Evolutionary conservation across 495 filamentous ascomycete genomes (phyloP).

Genomic region (Penicillium diatomitis): DNA sequence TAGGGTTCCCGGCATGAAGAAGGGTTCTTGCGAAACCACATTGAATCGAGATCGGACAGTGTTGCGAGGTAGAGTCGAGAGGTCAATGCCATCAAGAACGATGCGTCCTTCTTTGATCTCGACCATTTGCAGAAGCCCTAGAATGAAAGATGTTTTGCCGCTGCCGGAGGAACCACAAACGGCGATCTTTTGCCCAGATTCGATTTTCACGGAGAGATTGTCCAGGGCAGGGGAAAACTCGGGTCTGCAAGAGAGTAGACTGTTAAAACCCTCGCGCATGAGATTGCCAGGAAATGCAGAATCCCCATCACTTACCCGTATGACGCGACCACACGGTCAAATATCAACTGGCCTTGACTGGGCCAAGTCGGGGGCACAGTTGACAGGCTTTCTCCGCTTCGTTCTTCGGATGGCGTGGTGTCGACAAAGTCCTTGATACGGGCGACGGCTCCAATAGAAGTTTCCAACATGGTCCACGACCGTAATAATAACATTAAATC

Average conservation of each 20-base stretch:
- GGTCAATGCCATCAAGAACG: slow-evolving; percentile 31
- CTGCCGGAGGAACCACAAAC: slow-evolving; percentile 31
- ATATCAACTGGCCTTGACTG: not conserved
- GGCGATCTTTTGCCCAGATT: slow-evolving; percentile 20
- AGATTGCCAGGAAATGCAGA: too few relatives aligned
- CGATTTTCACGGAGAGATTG: slow-evolving; percentile 15
- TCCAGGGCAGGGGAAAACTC: slow-evolving; percentile 4
- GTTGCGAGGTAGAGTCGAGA: slow-evolving; percentile 24
- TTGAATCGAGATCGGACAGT: slow-evolving; percentile 25
- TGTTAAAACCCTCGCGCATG: too few relatives aligned
- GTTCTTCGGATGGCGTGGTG: slow-evolving; percentile 8
- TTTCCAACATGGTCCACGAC: slow-evolving; percentile 16
- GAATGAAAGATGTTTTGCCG: slow-evolving; percentile 33
- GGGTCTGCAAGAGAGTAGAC: not conserved
- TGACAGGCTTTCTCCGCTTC: not conserved
- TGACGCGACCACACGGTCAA: slow-evolving; percentile 1
- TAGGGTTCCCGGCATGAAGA: slow-evolving; percentile 40
- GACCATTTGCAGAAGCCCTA: slow-evolving; percentile 36
- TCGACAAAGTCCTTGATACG: slow-evolving; percentile 12
- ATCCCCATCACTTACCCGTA: slow-evolving; percentile 1
- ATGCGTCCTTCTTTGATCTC: slow-evolving; percentile 24
- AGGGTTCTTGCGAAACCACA: slow-evolving; percentile 44
- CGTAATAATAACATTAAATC: slow-evolving; percentile 4
- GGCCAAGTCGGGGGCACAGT: slow-evolving; percentile 1
- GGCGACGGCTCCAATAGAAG: slow-evolving; percentile 17